A percentile compares a stretch with the other conserved stretches of the same genome.
phyloP scores from a whole-genome alignment of 495 filamentous ascomycete genomes.

The Rhizodiscina lignyota region DNA sequence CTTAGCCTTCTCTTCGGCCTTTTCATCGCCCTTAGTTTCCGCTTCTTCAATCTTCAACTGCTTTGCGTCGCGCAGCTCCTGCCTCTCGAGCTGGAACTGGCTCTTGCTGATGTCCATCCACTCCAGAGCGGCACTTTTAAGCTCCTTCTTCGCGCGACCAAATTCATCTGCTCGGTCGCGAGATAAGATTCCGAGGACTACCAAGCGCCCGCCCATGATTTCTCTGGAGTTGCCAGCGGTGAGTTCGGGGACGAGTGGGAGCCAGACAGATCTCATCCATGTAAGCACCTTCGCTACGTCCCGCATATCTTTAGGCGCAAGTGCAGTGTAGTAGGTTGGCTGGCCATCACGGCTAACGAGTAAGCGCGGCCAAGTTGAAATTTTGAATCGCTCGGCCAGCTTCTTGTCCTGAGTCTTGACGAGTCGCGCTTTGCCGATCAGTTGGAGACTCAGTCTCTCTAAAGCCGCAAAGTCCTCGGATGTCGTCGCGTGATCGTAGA shows the following conservation, averaged over 20 bases:
- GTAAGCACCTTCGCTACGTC: slow-evolving; percentile 61
- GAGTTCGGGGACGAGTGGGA: slow-evolving; percentile 93
- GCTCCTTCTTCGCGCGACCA: slow-evolving; percentile 59
- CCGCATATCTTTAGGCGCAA: slow-evolving; percentile 79
- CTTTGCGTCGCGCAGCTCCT: slow-evolving; percentile 86
- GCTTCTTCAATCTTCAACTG: slow-evolving; percentile 92
- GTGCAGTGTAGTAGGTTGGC: slow-evolving; percentile 69
- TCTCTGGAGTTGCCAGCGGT: slow-evolving; percentile 80
- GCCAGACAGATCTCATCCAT: slow-evolving; percentile 95
- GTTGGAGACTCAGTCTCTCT: slow-evolving; percentile 65
- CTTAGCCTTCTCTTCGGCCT: slow-evolving; percentile 75
- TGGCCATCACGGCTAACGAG: slow-evolving; percentile 78
- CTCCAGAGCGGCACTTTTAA: slow-evolving; percentile 88
- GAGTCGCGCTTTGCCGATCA: slow-evolving; percentile 81
- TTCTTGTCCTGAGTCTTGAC: slow-evolving; percentile 68
- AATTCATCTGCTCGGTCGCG: slow-evolving; percentile 69
- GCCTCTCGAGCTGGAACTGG: slow-evolving; percentile 74
- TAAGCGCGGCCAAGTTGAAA: slow-evolving; percentile 85
- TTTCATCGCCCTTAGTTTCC: slow-evolving; percentile 81
- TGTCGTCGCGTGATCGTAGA: slow-evolving; percentile 90
- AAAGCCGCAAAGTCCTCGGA: slow-evolving; percentile 80
- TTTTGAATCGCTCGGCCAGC: slow-evolving; percentile 70
- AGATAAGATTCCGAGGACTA: slow-evolving; percentile 80
- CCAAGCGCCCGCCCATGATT: slow-evolving; percentile 84
- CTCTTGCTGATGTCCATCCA: slow-evolving; percentile 96